Evolutionary conservation across 305 asterid genomes (phyloP).

Genomic region (Rubia balearica): DNA sequence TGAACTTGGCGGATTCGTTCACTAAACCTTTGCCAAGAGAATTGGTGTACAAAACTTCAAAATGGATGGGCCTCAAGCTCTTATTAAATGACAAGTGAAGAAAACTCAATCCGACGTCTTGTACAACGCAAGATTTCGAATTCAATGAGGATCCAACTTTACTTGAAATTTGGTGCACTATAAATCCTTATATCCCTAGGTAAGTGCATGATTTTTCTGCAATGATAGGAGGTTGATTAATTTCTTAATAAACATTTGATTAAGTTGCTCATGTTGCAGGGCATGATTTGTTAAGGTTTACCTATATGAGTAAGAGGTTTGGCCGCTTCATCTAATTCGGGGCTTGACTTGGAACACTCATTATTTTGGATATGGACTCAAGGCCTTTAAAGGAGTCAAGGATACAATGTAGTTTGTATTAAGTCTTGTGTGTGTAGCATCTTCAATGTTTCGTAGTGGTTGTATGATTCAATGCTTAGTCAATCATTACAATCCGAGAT

Average conservation of each 20-base stretch:
- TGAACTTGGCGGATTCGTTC: not conserved
- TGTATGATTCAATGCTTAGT: not conserved
- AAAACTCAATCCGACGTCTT: not conserved
- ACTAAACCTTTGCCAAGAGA: not conserved
- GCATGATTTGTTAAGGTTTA: not conserved
- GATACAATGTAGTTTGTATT: not conserved
- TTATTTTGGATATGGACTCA: not conserved
- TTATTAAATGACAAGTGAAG: not conserved
- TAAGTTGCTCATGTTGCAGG: not conserved
- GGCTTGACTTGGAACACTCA: not conserved
- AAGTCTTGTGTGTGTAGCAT: not conserved
- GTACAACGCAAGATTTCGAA: not conserved
- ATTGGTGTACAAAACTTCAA: not conserved
- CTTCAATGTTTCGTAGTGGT: not conserved
- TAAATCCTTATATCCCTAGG: not conserved
- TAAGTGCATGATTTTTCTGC: not conserved
- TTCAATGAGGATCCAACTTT: conserved; percentile 1
- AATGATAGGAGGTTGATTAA: not conserved
- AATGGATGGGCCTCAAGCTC: not conserved
- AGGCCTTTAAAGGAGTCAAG: not conserved
- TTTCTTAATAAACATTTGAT: not conserved
- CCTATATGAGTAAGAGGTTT: not conserved
- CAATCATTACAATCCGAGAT: not conserved
- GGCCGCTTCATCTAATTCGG: not conserved
- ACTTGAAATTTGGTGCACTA: not conserved